Evolutionary conservation across 2,329 filamentous ascomycete genomes (phyloP).

Genomic region (Neofusicoccum parvum): DNA sequence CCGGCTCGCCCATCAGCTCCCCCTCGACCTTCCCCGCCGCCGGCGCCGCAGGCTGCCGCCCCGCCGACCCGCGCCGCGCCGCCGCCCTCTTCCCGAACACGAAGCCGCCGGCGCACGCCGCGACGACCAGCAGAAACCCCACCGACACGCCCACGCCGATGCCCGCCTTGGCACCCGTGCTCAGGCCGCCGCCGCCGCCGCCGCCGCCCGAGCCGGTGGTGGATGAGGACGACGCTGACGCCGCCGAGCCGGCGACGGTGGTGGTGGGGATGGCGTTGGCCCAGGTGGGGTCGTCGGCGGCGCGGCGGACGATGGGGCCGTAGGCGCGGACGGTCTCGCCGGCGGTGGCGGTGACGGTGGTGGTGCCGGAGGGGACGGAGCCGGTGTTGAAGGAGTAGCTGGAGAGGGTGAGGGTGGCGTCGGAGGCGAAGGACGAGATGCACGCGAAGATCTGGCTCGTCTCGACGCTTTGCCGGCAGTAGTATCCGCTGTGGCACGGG

Average conservation of each 20-base stretch:
- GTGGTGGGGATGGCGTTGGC: background rate
- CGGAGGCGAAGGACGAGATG: background rate
- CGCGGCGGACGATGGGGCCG: constrained; percentile 3
- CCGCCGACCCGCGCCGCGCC: too few species aligned
- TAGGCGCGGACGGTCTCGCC: constrained; percentile 8
- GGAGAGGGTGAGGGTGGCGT: background rate
- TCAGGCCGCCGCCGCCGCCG: too few species aligned
- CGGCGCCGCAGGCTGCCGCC: too few species aligned
- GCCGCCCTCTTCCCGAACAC: too few species aligned
- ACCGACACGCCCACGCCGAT: too few species aligned
- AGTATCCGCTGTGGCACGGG: background rate
- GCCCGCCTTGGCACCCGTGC: too few species aligned
- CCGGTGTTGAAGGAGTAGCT: background rate
- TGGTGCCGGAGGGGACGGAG: background rate
- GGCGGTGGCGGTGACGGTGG: background rate
- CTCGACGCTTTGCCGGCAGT: background rate
- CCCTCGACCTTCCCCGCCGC: too few species aligned
- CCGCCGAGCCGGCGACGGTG: background rate
- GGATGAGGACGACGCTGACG: too few species aligned
- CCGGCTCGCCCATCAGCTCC: too few species aligned
- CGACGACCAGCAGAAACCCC: too few species aligned
- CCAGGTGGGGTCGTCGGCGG: background rate
- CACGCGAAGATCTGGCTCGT: background rate
- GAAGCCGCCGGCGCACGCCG: too few species aligned
- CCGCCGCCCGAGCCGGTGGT: too few species aligned